Evolutionary conservation across 2,329 filamentous ascomycete species (phyloP), one percentile per base, ranked within the genome.

Genomic region (Mollisiaceae sp.): DNA sequence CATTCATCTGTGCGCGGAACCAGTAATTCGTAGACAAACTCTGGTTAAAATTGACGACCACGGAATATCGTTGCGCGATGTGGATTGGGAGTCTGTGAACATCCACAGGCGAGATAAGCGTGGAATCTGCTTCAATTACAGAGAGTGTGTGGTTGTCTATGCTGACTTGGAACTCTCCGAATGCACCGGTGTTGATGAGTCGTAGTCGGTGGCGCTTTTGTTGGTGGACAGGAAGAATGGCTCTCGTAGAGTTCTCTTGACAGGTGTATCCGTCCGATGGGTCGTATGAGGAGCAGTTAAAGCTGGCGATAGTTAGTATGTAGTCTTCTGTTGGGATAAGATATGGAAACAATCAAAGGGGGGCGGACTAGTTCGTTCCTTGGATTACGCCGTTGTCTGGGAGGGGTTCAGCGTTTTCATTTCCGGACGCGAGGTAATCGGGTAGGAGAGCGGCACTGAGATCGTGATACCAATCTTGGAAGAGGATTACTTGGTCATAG

Each of bases 11-110:
- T 50, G 82, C 79, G 61, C 83, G 81, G 4, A 83, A 81, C 69
- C 88, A 87, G 72, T 85, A 88, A 60, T 83, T 80, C 15, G 79
- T 85, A 14, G 79, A 85, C 85, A 47, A 82, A 79, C 0, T 86
- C 85, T 35, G 89, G 80, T 71, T 91, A 82, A 77, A 88, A 87
- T 71, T 86, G 91, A 32, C 85, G 78, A 22, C 81, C 73, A 32
- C 77, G 72, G 0, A 80, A 72, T 82, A 85, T 52, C 90, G 84
- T 77, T 92, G 90, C 0, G 88, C 90, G 15, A 65, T 66, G 41
- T 69, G 60, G 20, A 72, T 67, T n/a, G 66, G 64, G 47, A 76
- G 71, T 15, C 71, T 66, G 57, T 73, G 72, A 36, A 72, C 69
- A 5, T 69, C 66, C 22, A 73, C 67, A 11, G 73, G 69, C 15